A percentile compares a stretch with the other conserved stretches of the same genome.
phyloP scores from a whole-genome alignment of 1,139 yeast genomes.

The Taphrina wiesneri region DNA sequence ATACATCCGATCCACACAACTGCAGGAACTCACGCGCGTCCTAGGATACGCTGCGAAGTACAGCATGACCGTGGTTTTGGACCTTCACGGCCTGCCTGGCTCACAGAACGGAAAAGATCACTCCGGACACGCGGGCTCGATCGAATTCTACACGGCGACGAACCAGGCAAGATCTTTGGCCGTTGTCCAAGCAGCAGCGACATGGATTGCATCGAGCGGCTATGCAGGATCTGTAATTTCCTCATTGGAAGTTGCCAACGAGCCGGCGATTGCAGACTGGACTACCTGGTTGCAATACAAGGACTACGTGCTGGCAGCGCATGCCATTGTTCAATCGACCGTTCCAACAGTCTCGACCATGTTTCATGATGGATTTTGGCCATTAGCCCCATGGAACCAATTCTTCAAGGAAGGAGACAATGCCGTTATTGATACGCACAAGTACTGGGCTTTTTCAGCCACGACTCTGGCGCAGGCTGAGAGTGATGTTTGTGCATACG shows the following conservation, averaged over 20 bases:
- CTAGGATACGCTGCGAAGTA: slow-evolving; percentile 68
- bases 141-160: slow-evolving; percentile 39
- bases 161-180: slow-evolving; percentile 58
- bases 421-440: slow-evolving; percentile 31
- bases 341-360: slow-evolving; percentile 38
- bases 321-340: slow-evolving; percentile 21
- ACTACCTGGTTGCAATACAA: slow-evolving; percentile 30
- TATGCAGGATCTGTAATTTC: slow-evolving; percentile 18
- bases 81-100: slow-evolving; percentile 95
- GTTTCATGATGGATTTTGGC: slow-evolving; percentile 60
- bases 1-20: slow-evolving; percentile 79
- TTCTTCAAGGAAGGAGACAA: slow-evolving; percentile 21
- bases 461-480: slow-evolving; percentile 64
- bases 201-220: slow-evolving; percentile 64
- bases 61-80: slow-evolving; percentile 80
- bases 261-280: slow-evolving; percentile 43
- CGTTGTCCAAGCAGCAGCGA: slow-evolving; percentile 66
- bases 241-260: slow-evolving; percentile 71
- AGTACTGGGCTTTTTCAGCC: slow-evolving; percentile 76
- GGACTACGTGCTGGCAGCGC: slow-evolving; percentile 42
- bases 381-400: slow-evolving; percentile 71
- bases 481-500: slow-evolving; percentile 63
- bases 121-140: slow-evolving; percentile 65
- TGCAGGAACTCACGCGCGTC: slow-evolving; percentile 67
- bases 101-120: slow-evolving; percentile 94